Conservation (phyloP, 108 stramenopile genomes). For the Cyclotella cryptica region DNA sequence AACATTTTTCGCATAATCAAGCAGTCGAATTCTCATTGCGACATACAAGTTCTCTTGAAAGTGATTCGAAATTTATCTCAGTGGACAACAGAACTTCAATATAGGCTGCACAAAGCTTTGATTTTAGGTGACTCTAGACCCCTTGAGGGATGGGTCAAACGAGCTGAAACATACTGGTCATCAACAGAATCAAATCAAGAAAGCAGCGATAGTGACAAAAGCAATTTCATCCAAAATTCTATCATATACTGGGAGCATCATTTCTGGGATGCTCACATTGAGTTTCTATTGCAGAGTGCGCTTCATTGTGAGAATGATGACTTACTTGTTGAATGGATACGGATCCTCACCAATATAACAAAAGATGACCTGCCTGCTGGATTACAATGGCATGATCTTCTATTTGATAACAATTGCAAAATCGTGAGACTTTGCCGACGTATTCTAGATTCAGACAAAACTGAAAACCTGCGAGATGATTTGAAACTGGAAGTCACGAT, state of each 20-base stretch:
- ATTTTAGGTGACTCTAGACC: background rate
- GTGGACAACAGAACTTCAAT: conserved; percentile 35
- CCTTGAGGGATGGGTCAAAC: conserved; percentile 20
- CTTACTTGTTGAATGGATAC: conserved; percentile 38
- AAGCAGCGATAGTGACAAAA: background rate
- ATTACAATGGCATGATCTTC: conserved; percentile 40
- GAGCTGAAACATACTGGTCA: conserved; percentile 21
- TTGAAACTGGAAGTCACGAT: conserved; percentile 34
- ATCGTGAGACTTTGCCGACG: conserved; percentile 15
- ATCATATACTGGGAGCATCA: conserved; percentile 34
- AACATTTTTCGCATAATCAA: background rate
- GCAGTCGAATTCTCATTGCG: conserved; percentile 3
- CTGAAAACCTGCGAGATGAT: conserved; percentile 26
- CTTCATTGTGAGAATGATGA: conserved; percentile 29
- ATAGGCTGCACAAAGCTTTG: conserved; percentile 23
- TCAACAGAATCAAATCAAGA: background rate
- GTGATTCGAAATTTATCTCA: conserved; percentile 28
- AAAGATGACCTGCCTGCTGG: conserved; percentile 37
- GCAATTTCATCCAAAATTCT: background rate
- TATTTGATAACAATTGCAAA: conserved; percentile 23
- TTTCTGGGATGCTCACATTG: conserved; percentile 39
- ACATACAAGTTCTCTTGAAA: conserved; percentile 36
- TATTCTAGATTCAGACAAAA: background rate
- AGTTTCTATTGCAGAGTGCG: conserved; percentile 10
- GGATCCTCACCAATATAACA: conserved; percentile 40